Evolutionary conservation across 148 eudicot species (phyloP).

Genomic region (Agrostemma githago): DNA sequence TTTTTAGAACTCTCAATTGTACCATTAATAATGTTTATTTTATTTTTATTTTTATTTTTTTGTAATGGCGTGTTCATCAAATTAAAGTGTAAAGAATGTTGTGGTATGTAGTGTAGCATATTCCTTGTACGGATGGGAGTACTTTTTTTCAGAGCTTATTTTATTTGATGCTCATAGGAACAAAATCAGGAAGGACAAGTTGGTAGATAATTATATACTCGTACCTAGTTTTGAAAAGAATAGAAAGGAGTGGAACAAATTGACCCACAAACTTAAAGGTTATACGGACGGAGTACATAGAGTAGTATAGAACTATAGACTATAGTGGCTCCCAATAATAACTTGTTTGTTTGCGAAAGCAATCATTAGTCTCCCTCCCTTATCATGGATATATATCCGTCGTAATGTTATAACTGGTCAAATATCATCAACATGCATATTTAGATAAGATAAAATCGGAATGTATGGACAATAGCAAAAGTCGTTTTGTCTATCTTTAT

Average conservation of each 20-base stretch:
- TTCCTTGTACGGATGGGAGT: not conserved
- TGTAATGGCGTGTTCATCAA: not conserved
- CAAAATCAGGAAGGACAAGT: conserved; percentile 9
- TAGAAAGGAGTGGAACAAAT: not conserved
- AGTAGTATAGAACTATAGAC: no score
- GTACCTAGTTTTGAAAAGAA: conserved; percentile 13
- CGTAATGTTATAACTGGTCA: no score
- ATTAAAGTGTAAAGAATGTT: not conserved
- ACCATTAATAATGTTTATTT: not conserved
- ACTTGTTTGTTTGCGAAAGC: no score
- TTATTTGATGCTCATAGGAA: not conserved
- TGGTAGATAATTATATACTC: not conserved
- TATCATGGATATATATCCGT: no score
- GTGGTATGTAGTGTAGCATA: conserved; percentile 1
- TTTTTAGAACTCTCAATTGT: not conserved
- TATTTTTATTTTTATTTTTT: no score
- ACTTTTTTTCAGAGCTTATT: not conserved
- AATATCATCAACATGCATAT: no score
- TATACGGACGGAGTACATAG: no score
- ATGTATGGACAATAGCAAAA: no score
- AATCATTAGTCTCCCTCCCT: no score
- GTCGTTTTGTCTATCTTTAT: no score
- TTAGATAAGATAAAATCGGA: no score
- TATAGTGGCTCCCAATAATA: no score
- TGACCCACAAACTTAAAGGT: not conserved